Evolutionary conservation across 1,284 basidiomycete species (phyloP).

Genomic region (Neolentinus lepideus): DNA sequence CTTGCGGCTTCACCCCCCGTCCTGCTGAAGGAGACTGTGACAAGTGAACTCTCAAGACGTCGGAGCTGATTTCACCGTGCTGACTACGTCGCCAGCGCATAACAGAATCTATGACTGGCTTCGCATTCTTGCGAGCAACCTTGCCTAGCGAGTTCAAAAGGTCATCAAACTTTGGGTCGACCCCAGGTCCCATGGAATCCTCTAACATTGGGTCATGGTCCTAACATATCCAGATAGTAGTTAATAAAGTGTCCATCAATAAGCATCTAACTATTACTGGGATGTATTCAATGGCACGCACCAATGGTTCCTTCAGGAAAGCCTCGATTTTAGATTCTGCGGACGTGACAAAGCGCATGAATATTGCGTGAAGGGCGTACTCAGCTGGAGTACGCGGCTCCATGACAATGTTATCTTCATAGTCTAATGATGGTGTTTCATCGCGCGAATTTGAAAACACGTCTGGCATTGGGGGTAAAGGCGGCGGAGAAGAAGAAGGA

Average conservation of each 20-base stretch:
- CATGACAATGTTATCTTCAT: conserved; percentile 56
- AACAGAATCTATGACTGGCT: conserved; percentile 82
- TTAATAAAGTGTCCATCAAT: background rate
- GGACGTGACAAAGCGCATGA: conserved; percentile 74
- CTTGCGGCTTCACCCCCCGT: conserved; percentile 20
- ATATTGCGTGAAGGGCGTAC: conserved; percentile 81
- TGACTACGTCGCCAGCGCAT: conserved; percentile 84
- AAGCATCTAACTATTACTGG: background rate
- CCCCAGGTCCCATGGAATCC: conserved; percentile 59
- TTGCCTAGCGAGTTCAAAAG: conserved; percentile 79
- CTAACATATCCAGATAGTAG: conserved; percentile 30
- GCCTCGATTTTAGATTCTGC: conserved; percentile 73
- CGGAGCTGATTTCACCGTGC: conserved; percentile 53
- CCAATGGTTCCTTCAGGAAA: conserved; percentile 64
- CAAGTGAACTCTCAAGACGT: conserved; percentile 43
- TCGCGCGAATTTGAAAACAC: conserved; percentile 36
- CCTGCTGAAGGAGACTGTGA: conserved; percentile 33
- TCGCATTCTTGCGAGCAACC: conserved; percentile 79
- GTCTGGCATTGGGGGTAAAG: conserved; percentile 67
- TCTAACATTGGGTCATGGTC: conserved; percentile 64
- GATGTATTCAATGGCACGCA: conserved; percentile 41
- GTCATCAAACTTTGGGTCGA: conserved; percentile 77
- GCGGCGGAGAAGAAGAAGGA: conserved; percentile 56
- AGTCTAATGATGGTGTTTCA: conserved; percentile 47
- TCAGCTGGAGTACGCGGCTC: conserved; percentile 79